These are phyloP conservation scores for Diutina catenulata DNA, from an alignment of 1,139 yeast species.

Conservation along the genomic window DNA sequence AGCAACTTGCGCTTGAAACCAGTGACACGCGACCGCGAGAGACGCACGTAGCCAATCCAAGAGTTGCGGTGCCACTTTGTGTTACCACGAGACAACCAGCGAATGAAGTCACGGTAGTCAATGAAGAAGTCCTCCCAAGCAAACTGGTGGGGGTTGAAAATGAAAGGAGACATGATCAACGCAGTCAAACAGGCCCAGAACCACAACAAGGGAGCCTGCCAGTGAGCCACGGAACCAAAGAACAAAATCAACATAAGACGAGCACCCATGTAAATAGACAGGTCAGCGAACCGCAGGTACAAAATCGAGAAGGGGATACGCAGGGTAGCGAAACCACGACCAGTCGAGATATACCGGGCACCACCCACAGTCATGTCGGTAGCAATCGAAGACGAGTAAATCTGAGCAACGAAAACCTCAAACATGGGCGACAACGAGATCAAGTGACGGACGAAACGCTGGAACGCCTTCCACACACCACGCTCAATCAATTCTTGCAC, in stretches of 20 bases:
- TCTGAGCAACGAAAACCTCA: slow-evolving; percentile 97
- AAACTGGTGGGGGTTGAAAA: slow-evolving; percentile 97
- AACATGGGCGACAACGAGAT: slow-evolving; percentile 89
- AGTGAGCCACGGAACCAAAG: slow-evolving; percentile 85
- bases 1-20: slow-evolving; percentile 92
- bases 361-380: slow-evolving; percentile 97
- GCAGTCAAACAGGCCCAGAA: slow-evolving; percentile 96
- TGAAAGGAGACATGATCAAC: slow-evolving; percentile 83
- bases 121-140: slow-evolving; percentile 98
- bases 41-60: slow-evolving; percentile 96
- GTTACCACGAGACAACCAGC: slow-evolving; percentile 99
- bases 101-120: slow-evolving; percentile 95
- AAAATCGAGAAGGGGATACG: slow-evolving; percentile 94
- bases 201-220: slow-evolving; percentile 98
- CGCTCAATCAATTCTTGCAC: slow-evolving; percentile 96
- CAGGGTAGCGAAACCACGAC: slow-evolving; percentile 98
- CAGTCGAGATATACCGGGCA: slow-evolving; percentile 97
- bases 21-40: slow-evolving; percentile 92
- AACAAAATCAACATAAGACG: slow-evolving; percentile 80
- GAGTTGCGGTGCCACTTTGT: slow-evolving; percentile 98
- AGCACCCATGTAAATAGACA: slow-evolving; percentile 94
- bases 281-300: slow-evolving; percentile 94
- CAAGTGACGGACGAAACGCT: slow-evolving; percentile 84
- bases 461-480: slow-evolving; percentile 92
- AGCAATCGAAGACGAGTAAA: slow-evolving; percentile 81